Evolutionary conservation across 169 alveolate genomes (phyloP).

Genomic region (Plasmodium knowlesi): DNA sequence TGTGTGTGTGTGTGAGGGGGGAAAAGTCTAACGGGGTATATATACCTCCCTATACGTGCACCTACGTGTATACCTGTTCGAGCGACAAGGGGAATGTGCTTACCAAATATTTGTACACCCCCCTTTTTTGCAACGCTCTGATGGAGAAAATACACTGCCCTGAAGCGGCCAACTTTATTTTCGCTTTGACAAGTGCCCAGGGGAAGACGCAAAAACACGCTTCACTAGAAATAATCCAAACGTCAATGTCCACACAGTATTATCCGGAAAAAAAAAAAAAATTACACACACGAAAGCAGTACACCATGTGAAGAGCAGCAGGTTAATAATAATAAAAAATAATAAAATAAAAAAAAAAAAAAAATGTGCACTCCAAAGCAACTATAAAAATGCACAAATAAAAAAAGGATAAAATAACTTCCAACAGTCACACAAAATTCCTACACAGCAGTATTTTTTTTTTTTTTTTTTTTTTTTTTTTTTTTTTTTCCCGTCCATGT

Average conservation of each 20-base stretch:
- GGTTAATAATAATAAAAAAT: constrained; percentile 8
- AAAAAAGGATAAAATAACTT: constrained; percentile 35
- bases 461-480: constrained; percentile 12
- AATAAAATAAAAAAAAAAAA: constrained; percentile 24
- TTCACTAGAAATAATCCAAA: background rate
- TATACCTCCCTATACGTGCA: background rate
- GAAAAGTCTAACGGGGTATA: background rate
- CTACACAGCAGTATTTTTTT: constrained; percentile 4
- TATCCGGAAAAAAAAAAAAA: background rate
- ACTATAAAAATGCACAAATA: background rate
- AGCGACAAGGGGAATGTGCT: background rate
- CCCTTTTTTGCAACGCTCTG: background rate
- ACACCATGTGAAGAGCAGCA: background rate
- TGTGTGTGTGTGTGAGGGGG: background rate
- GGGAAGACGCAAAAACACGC: background rate
- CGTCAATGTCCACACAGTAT: background rate
- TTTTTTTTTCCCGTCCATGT: background rate
- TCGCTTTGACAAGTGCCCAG: background rate
- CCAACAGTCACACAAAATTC: constrained; percentile 12
- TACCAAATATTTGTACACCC: background rate
- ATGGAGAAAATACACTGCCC: background rate
- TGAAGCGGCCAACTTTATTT: background rate
- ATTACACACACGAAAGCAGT: background rate
- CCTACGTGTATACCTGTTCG: background rate
- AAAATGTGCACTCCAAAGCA: constrained; percentile 38